Base-by-base conservation (phyloP, 1,284 basidiomycete genomes). In the Sutorius eximius region DNA sequence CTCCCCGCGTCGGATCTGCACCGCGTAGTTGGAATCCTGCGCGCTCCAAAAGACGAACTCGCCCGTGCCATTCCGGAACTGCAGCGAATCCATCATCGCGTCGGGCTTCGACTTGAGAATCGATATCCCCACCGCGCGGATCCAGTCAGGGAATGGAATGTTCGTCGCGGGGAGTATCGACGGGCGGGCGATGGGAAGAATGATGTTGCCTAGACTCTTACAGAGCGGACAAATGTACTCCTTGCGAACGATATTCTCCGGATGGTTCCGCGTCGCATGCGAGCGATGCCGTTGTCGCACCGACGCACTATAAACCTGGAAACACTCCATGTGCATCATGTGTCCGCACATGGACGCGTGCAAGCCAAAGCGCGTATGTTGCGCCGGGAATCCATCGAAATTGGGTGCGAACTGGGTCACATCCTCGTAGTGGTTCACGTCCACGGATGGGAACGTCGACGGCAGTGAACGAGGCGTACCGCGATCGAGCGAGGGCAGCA, bases 161-260 rank as follows among this genome's bases (percentile, higher is more conserved):
- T 69, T 72, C 57, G 81, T 87, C n/a, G 83, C 75, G 15, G 77
- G 63, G 12, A 74, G 75, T 24, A 69, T 71, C 16, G 75, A 71
- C 0, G 79, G 76, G 29, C 72, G 76, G 22, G 84, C 79, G 5
- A 95, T 85, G 0, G 97, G 96, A 3, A 99, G 78, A 38, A 99
- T 87, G 33, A 94, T 84, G 71, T 99, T 99, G 11, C 96, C 95
- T 1, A 99, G 78, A 62, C 91, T 94, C 75, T 99, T 99, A 80
- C 97, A 99, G n/a, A 99, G 75, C 0, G 97, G 97, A 66, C 97
- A 99, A 51, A 98, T 92, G 74, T 89, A 99, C 71, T 99, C 97
- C 68, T 91, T 91, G 42, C 97, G 82, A 18, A 89, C 85, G 32
- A 95, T 90, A 65, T 88, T 92, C 70, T 99, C 96, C 0, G 97